Conservation (phyloP, 495 filamentous ascomycete species). For the Neurospora sp. region DNA sequence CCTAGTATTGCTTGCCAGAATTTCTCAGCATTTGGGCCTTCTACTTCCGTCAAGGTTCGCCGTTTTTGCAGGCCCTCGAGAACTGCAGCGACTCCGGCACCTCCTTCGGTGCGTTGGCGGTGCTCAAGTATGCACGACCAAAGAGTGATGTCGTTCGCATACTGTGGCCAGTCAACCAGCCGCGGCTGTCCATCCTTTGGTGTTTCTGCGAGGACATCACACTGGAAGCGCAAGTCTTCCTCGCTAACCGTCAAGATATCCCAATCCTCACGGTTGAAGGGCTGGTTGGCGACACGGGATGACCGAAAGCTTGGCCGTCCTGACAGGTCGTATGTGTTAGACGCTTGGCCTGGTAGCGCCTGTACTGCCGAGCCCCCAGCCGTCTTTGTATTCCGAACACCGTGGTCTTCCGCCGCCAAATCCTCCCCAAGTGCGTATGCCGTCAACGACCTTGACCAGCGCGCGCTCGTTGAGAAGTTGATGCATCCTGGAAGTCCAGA, state of each 20-base stretch:
- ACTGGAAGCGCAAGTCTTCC: conserved; percentile 33
- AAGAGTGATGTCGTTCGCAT: conserved; percentile 43
- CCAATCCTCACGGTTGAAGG: conserved; percentile 12
- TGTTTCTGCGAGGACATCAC: conserved; percentile 31
- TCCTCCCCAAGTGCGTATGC: not conserved
- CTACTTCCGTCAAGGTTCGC: conserved; percentile 15
- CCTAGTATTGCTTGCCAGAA: conserved; percentile 55
- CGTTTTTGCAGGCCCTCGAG: conserved; percentile 25
- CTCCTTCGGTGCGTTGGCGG: conserved; percentile 49
- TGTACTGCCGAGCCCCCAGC: not conserved
- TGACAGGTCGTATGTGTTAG: conserved; percentile 11
- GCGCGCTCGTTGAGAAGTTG: not conserved
- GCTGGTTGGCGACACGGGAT: not conserved
- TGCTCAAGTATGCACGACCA: conserved; percentile 59
- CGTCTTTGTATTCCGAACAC: not conserved
- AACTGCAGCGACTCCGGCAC: conserved; percentile 37
- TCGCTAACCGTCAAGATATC: conserved; percentile 9
- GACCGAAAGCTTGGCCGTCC: not conserved
- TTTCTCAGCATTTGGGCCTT: conserved; percentile 22
- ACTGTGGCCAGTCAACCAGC: conserved; percentile 44
- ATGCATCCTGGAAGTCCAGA: not conserved
- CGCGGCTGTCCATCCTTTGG: conserved; percentile 22
- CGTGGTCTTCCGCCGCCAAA: not conserved
- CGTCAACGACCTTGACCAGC: not conserved
- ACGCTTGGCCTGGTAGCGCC: not conserved